Percentiles rank a stretch among this genome's conserved stretches.
Conservation (phyloP, 768 basidiomycete genomes). For the Lactarius indigo region DNA sequence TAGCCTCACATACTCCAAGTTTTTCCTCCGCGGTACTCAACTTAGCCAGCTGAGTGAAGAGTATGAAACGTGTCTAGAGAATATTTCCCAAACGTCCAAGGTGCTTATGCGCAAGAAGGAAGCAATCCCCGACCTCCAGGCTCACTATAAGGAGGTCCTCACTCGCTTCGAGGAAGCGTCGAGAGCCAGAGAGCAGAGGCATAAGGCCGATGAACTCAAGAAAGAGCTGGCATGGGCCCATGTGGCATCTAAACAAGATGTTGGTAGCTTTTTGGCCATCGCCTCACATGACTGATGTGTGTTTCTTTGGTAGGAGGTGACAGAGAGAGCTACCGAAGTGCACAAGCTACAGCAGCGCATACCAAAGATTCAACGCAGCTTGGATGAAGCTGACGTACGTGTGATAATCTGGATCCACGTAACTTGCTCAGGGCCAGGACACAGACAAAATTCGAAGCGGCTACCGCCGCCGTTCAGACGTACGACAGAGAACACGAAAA, state of each 20-base stretch:
- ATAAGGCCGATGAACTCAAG: conserved; percentile 66
- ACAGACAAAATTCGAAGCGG: conserved; percentile 36
- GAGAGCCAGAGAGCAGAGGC: conserved; percentile 67
- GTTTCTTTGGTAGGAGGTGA: conserved; percentile 40
- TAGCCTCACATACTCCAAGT: conserved; percentile 43
- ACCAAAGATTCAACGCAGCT: conserved; percentile 39
- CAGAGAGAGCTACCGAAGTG: conserved; percentile 40
- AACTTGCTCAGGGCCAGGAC: neutral
- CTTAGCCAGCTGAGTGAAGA: conserved; percentile 83
- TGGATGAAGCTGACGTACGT: conserved; percentile 41
- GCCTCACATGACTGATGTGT: neutral
- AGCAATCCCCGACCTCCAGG: conserved; percentile 71
- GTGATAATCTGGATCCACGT: neutral
- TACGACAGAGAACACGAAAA: conserved; percentile 40
- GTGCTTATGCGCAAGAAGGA: conserved; percentile 69
- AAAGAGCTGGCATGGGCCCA: conserved; percentile 87
- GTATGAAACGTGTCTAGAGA: conserved; percentile 72
- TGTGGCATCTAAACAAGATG: conserved; percentile 66
- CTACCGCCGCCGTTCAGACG: conserved; percentile 36
- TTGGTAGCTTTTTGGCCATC: conserved; percentile 32
- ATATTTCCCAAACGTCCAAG: conserved; percentile 66
- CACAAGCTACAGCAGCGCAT: conserved; percentile 38
- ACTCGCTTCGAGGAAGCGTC: conserved; percentile 67
- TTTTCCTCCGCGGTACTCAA: conserved; percentile 93
- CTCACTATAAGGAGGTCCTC: conserved; percentile 52